phyloP scores from a whole-genome alignment of 2,329 filamentous ascomycete genomes.

The Colletotrichum sp. region DNA sequence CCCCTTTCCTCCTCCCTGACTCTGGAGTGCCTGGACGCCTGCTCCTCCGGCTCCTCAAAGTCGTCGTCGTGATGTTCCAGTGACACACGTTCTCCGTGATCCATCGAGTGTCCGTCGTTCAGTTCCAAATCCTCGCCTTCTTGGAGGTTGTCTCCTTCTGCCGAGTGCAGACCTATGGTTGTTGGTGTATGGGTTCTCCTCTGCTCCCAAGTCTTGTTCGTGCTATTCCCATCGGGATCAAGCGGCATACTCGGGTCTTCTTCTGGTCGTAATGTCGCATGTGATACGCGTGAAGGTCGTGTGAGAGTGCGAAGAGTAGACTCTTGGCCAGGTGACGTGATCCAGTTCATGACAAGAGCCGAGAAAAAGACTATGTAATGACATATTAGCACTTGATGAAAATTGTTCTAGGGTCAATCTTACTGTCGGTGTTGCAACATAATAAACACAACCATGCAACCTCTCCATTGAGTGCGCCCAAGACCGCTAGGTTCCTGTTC shows the following conservation, averaged over 20 bases:
- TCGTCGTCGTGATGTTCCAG: neutral
- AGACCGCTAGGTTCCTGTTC: neutral
- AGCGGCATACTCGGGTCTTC: slow-evolving; percentile 1
- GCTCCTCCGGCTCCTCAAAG: neutral
- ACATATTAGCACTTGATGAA: rapidly evolving
- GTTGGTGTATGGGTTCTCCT: neutral
- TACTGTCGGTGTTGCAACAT: slow-evolving; percentile 14
- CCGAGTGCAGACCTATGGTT: neutral
- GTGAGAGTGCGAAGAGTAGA: slow-evolving; percentile 4
- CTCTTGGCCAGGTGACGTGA: slow-evolving; percentile 4
- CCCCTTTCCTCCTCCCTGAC: neutral
- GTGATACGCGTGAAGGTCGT: neutral
- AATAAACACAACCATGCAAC: slow-evolving; percentile 10
- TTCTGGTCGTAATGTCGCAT: neutral
- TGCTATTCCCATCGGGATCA: neutral
- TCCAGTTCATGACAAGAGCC: slow-evolving; percentile 15
- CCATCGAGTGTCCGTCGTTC: neutral
- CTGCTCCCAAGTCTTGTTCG: slow-evolving; percentile 1
- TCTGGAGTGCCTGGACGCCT: neutral
- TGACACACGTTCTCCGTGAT: neutral
- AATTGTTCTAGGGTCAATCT: rapidly evolving
- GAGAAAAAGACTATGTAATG: neutral
- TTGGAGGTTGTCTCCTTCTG: neutral
- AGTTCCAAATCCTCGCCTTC: neutral
- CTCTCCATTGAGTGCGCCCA: slow-evolving; percentile 2